Evolutionary conservation across 805 yeast species (phyloP).

Genomic region (Middelhovenomyces tepae): DNA sequence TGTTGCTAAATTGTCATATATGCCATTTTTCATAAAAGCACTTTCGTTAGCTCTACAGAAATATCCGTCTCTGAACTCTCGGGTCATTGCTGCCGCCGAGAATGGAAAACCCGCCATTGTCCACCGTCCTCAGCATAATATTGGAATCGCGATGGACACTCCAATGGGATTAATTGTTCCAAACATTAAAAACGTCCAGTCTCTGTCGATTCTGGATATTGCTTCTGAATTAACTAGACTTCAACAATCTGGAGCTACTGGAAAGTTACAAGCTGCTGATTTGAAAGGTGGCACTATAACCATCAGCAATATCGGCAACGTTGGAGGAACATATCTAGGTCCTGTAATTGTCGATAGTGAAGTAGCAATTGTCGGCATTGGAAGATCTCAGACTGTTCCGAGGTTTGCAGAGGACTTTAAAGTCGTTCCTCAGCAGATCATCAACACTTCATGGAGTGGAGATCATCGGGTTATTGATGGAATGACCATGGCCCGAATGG

Average conservation of each 20-base stretch:
- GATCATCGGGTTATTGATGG: constrained; percentile 29
- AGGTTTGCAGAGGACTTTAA: constrained; percentile 18
- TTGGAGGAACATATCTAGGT: constrained; percentile 28
- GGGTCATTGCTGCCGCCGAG: constrained; percentile 14
- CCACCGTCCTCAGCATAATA: constrained; percentile 22
- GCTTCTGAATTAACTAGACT: constrained; percentile 23
- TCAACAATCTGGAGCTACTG: constrained; percentile 19
- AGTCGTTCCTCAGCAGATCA: constrained; percentile 19
- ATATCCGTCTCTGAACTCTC: constrained; percentile 24
- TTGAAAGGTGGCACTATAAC: constrained; percentile 27
- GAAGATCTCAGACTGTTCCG: constrained; percentile 22
- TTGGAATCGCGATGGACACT: constrained; percentile 29
- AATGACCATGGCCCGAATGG: constrained; percentile 27
- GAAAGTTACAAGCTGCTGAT: constrained; percentile 22
- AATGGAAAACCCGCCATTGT: constrained; percentile 18
- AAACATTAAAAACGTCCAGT: constrained; percentile 23
- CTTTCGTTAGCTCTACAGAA: constrained; percentile 22
- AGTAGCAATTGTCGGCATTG: constrained; percentile 28
- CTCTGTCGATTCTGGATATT: constrained; percentile 21
- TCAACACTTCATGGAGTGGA: constrained; percentile 28
- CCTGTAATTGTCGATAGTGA: constrained; percentile 27
- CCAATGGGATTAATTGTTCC: constrained; percentile 28
- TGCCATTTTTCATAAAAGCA: constrained; percentile 30
- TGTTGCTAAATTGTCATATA: constrained; percentile 21
- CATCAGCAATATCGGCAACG: constrained; percentile 27